Evolutionary conservation across 2,329 filamentous ascomycete genomes (phyloP).

Genomic region (Pyrenophora seminiperda): DNA sequence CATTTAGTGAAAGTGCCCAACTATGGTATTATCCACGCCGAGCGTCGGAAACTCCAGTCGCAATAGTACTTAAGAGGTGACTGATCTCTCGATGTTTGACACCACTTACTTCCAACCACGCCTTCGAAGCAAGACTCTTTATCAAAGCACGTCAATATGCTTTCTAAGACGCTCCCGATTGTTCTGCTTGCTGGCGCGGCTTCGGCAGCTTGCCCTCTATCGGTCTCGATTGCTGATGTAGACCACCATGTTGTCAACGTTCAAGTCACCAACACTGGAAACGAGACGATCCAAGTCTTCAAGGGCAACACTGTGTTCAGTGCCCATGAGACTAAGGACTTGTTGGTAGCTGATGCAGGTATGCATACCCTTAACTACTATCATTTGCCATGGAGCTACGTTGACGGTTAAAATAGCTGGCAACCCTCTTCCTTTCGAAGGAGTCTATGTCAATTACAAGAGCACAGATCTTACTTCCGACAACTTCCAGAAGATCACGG

Average conservation of each 20-base stretch:
- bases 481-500: constrained; percentile 18
- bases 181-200: background rate
- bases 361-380: background rate
- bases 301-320: constrained; percentile 24
- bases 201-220: background rate
- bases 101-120: background rate
- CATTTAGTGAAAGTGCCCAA: too few relatives aligned
- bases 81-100: background rate
- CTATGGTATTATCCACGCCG: background rate
- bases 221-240: background rate
- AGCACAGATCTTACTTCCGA: constrained; percentile 9
- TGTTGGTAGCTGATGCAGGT: constrained; percentile 20
- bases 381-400: background rate
- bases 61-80: background rate
- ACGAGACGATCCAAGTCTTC: background rate
- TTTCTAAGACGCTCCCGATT: background rate
- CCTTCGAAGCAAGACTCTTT: background rate
- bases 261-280: background rate
- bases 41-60: background rate
- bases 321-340: constrained; percentile 19
- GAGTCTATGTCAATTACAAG: constrained; percentile 23
- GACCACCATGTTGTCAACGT: background rate
- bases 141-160: background rate
- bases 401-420: constrained; percentile 8
- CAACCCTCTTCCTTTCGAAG: constrained; percentile 18